phyloP scores from a whole-genome alignment of 2,329 filamentous ascomycete species.

The Aschersonia sp. region DNA sequence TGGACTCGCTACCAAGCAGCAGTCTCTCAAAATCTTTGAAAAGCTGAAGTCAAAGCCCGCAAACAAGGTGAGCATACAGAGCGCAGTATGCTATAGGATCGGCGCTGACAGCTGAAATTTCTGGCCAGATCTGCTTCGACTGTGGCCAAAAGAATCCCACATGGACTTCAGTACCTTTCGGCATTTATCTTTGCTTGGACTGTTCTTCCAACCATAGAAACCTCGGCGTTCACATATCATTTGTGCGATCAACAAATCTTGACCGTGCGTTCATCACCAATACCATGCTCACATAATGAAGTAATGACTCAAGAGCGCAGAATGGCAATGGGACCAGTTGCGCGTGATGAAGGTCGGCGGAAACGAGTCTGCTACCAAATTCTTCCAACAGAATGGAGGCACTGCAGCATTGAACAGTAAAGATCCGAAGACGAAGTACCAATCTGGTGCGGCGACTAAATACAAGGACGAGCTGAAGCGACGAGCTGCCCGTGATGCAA shows the following conservation, averaged over 20 bases:
- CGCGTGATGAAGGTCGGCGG: slow-evolving; percentile 96
- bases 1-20: slow-evolving; percentile 70
- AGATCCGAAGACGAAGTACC: slow-evolving; percentile 94
- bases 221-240: slow-evolving; percentile 96
- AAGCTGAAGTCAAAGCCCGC: slow-evolving; percentile 89
- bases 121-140: slow-evolving; percentile 80
- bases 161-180: slow-evolving; percentile 94
- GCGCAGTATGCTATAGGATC: not conserved
- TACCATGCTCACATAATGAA: too few species aligned
- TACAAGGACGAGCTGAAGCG: slow-evolving; percentile 96
- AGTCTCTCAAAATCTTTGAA: slow-evolving; percentile 96
- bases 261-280: slow-evolving; percentile 55
- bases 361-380: slow-evolving; percentile 96
- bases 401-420: slow-evolving; percentile 91
- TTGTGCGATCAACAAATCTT: slow-evolving; percentile 95
- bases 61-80: slow-evolving; percentile 61
- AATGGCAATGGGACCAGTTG: slow-evolving; percentile 99
- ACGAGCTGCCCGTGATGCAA: slow-evolving; percentile 68
- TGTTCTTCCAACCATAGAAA: slow-evolving; percentile 96
- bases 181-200: slow-evolving; percentile 95
- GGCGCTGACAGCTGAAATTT: not conserved
- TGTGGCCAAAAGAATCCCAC: slow-evolving; percentile 96
- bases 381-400: slow-evolving; percentile 92
- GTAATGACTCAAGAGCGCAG: slow-evolving; percentile 21
- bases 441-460: slow-evolving; percentile 81